phyloP scores from a whole-genome alignment of 2,329 filamentous ascomycete genomes.

The Penicillium sp. region DNA sequence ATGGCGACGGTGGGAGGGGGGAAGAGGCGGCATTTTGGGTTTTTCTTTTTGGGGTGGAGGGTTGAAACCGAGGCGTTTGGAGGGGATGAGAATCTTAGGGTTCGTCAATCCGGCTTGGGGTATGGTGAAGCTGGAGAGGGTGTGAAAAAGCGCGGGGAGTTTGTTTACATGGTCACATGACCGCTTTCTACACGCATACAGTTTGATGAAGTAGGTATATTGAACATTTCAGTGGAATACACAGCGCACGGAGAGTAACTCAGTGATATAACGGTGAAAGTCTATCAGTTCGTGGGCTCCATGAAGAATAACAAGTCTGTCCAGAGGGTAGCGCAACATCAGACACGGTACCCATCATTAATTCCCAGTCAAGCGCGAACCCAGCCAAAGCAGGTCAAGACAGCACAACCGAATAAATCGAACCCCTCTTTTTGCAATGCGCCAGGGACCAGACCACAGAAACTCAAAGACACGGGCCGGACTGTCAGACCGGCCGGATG shows the following conservation, averaged over 20 bases:
- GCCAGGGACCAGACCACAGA: slow-evolving; percentile 30
- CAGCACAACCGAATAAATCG: slow-evolving; percentile 31
- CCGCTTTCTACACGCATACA: neutral
- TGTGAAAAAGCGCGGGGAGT: neutral
- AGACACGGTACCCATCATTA: slow-evolving; percentile 25
- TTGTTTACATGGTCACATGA: neutral
- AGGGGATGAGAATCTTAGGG: neutral
- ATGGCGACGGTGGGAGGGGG: slow-evolving; percentile 24
- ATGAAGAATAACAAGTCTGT: slow-evolving; percentile 20
- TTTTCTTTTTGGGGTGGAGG: neutral
- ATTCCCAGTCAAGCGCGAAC: slow-evolving; percentile 29
- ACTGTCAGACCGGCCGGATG: slow-evolving; percentile 16
- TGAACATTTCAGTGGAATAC: neutral
- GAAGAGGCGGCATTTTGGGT: slow-evolving; percentile 11
- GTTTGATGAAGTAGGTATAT: neutral
- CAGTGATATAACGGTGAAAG: slow-evolving; percentile 14
- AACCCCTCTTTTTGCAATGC: slow-evolving; percentile 34
- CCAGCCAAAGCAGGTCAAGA: slow-evolving; percentile 32
- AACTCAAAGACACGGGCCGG: slow-evolving; percentile 13
- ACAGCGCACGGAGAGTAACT: neutral
- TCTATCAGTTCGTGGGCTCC: slow-evolving; percentile 23
- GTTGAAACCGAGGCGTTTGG: neutral
- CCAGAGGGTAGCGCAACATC: slow-evolving; percentile 10
- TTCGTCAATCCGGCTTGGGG: neutral
- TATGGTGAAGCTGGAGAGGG: neutral